Evolutionary conservation across 306 rosid species (phyloP).

Genomic region (Inga oerstediana): DNA sequence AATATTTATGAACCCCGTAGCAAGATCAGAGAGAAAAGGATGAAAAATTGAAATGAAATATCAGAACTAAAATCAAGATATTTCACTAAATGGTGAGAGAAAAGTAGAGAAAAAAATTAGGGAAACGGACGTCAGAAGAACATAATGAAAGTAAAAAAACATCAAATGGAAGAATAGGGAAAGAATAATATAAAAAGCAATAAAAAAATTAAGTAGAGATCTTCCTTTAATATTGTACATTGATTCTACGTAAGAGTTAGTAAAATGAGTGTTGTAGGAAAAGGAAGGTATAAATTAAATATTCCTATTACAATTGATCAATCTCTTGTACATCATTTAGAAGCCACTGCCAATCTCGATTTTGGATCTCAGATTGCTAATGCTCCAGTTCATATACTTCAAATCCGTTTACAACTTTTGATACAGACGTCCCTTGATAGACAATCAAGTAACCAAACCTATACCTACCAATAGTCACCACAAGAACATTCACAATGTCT

Average conservation of each 20-base stretch:
- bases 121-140: not conserved
- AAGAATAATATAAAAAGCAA: not conserved
- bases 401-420: constrained; percentile 8
- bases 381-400: constrained; percentile 27
- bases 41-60: too few species aligned
- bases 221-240: not conserved
- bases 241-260: constrained; percentile 4
- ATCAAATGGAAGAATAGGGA: not conserved
- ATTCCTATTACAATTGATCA: constrained; percentile 30
- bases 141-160: not conserved
- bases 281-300: not conserved
- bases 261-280: constrained; percentile 6
- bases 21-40: not conserved
- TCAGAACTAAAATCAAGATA: not conserved
- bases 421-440: constrained; percentile 19
- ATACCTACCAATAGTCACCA: constrained; percentile 53
- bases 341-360: constrained; percentile 22
- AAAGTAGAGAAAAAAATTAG: not conserved
- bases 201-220: not conserved
- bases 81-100: not conserved
- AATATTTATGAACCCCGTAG: not conserved
- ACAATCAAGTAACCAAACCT: constrained; percentile 28
- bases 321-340: constrained; percentile 24
- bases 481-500: constrained; percentile 54
- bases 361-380: constrained; percentile 25